phyloP scores from a whole-genome alignment of 2,329 filamentous ascomycete species.

The Coniochaeta prunicola region DNA sequence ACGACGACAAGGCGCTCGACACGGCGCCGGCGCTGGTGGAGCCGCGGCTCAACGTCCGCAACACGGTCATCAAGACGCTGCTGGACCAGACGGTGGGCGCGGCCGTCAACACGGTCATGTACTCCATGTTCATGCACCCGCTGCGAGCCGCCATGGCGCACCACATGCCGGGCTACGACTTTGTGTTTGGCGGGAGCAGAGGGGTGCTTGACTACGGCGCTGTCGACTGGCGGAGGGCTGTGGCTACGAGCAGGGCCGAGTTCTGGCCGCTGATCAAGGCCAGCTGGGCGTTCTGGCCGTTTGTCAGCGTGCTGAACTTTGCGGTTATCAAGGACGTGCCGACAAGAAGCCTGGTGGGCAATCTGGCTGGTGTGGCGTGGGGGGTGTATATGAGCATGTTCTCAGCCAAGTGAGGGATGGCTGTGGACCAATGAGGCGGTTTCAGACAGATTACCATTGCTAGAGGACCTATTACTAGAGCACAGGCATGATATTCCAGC shows the following conservation, averaged over 20 bases:
- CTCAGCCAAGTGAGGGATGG: slow-evolving; percentile 23
- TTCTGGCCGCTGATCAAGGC: slow-evolving; percentile 60
- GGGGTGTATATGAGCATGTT: slow-evolving; percentile 62
- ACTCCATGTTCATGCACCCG: slow-evolving; percentile 43
- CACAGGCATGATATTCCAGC: no score
- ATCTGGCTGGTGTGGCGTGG: slow-evolving; percentile 63
- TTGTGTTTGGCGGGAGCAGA: slow-evolving; percentile 18
- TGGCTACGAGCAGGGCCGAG: slow-evolving; percentile 40
- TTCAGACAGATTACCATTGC: no score
- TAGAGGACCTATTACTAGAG: no score
- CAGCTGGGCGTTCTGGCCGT: slow-evolving; percentile 64
- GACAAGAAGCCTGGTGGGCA: slow-evolving; percentile 57
- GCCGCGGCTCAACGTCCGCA: slow-evolving; percentile 46
- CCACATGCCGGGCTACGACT: slow-evolving; percentile 25
- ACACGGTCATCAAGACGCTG: slow-evolving; percentile 36
- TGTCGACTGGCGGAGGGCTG: slow-evolving; percentile 37
- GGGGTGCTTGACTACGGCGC: slow-evolving; percentile 34
- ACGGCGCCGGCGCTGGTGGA: slow-evolving; percentile 30
- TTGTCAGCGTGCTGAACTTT: slow-evolving; percentile 61
- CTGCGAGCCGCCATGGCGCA: slow-evolving; percentile 42
- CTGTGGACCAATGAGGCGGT: no score
- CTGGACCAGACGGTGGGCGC: slow-evolving; percentile 50
- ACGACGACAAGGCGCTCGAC: slow-evolving; percentile 33
- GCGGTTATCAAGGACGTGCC: slow-evolving; percentile 57
- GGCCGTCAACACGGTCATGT: slow-evolving; percentile 48